Base-by-base conservation (phyloP, 345 rosid genomes). In the Chamaenerion angustifolium region DNA sequence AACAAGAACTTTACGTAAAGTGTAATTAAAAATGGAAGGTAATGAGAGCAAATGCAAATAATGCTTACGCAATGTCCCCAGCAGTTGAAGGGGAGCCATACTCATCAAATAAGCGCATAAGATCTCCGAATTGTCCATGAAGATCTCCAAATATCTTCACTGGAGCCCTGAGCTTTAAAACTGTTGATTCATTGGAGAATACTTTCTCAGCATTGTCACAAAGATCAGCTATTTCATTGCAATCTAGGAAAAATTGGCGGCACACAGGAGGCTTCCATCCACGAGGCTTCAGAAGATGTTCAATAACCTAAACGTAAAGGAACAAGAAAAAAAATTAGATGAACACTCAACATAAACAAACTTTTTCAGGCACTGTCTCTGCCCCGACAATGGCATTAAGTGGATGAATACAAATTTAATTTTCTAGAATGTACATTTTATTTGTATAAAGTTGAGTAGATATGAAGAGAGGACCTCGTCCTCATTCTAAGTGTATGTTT, bases 111-210 rank as follows among this genome's bases (percentile, higher is more conserved):
- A 92, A 90, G 56, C 96, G 94, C 96, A 92, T 92, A 60, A 92
- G 94, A 77, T 92, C 99, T 48, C 96, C 96, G 77, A 92, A 92
- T 49, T 92, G 99, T 43, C 99, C 99, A 57, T 92, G 99, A 57
- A 92, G 70, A 81, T 89, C 97, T 63, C 97, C 95, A 69, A 89
- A 89, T 60, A 89, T 89, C 72, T 89, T 89, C 19, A 85, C 78
- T 21, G 97, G 95, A 55, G 95, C 95, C 65, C 48, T 78, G 49
- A 89, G 85, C 69, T 85, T 93, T 68, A 89, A 70, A 48, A 89
- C 95, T 63, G 82, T 85, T 17, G 97, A 83, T 66, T 89, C 97
- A 18, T 74, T 73, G 19, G 90, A 60, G 77, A 89, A 85, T 59
- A 89, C 81, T 25, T 82, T 70, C 64, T 89, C 95, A 53, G 88